Percentiles rank a stretch among this genome's conserved stretches.
These are phyloP conservation scores for Boletus speciosus DNA, from an alignment of 768 basidiomycete species.

Conservation along the genomic window DNA sequence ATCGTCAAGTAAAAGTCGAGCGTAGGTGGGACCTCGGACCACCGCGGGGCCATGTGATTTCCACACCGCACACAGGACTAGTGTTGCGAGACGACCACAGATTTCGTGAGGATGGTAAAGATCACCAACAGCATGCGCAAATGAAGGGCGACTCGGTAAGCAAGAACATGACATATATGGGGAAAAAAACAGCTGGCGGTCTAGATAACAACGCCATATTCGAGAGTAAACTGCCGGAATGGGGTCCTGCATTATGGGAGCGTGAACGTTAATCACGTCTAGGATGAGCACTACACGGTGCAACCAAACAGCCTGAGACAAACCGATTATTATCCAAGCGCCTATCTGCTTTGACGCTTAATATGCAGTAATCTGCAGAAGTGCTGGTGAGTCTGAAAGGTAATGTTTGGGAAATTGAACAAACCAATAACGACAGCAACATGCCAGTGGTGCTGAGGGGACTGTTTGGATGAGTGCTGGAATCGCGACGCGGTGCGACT, in stretches of 20 bases:
- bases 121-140: constrained; percentile 49
- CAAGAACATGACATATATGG: constrained; percentile 26
- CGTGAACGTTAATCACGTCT: constrained; percentile 38
- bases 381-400: not conserved
- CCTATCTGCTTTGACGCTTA: constrained; percentile 66
- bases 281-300: constrained; percentile 44
- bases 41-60: constrained; percentile 48
- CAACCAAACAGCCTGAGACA: constrained; percentile 41
- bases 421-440: constrained; percentile 42
- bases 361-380: constrained; percentile 54
- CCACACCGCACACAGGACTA: constrained; percentile 54
- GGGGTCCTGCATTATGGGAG: constrained; percentile 25
- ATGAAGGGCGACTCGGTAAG: constrained; percentile 16
- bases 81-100: constrained; percentile 7
- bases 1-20: constrained; percentile 46
- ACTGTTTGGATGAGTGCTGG: not conserved
- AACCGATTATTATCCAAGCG: constrained; percentile 44
- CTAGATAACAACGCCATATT: constrained; percentile 46
- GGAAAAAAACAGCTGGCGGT: constrained; percentile 31
- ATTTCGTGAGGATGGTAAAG: not conserved
- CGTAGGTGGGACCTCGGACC: constrained; percentile 53
- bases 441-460: constrained; percentile 27
- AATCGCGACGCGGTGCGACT: not conserved
- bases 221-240: not conserved
- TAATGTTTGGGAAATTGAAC: not conserved